phyloP scores from a whole-genome alignment of 163 green algal species.

The Scenedesmus sp. region DNA sequence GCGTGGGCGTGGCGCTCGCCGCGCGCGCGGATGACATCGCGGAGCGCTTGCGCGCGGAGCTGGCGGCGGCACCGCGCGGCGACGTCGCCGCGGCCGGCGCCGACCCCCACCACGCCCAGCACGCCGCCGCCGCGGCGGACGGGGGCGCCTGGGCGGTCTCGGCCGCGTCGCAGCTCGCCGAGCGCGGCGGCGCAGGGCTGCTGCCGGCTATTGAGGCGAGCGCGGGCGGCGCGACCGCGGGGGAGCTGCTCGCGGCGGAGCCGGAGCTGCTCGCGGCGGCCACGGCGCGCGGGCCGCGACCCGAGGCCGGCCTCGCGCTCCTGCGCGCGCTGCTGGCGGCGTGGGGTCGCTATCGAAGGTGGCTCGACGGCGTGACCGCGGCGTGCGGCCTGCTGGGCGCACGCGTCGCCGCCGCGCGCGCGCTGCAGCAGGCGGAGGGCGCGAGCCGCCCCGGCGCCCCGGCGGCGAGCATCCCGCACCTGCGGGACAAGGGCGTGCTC shows the following conservation, averaged over 20 bases:
- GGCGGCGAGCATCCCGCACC: constrained; percentile 29
- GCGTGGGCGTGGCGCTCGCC: no score
- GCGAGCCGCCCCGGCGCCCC: not conserved
- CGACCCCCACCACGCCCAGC: no score
- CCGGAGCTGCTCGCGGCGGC: constrained; percentile 29
- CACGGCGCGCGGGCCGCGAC: constrained; percentile 13
- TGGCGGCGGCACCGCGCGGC: no score
- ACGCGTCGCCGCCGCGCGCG: constrained; percentile 36
- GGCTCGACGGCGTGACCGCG: constrained; percentile 20
- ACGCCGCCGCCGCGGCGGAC: no score
- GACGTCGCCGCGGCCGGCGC: no score
- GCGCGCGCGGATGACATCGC: no score
- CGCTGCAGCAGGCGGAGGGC: constrained; percentile 37
- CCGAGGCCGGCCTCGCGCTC: constrained; percentile 8
- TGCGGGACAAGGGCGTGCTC: constrained; percentile 48
- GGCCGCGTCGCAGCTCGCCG: not conserved
- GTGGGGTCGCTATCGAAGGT: constrained; percentile 31
- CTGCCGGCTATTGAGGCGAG: constrained; percentile 6
- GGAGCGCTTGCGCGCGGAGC: no score
- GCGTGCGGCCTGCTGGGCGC: constrained; percentile 31
- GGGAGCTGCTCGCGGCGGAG: constrained; percentile 9
- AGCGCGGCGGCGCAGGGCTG: not conserved
- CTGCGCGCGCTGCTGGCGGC: constrained; percentile 25
- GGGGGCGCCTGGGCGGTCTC: no score
- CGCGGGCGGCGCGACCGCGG: not conserved